These are phyloP conservation scores for Collybiopsis confluens DNA, from an alignment of 768 basidiomycete species.

Conservation along the genomic window DNA sequence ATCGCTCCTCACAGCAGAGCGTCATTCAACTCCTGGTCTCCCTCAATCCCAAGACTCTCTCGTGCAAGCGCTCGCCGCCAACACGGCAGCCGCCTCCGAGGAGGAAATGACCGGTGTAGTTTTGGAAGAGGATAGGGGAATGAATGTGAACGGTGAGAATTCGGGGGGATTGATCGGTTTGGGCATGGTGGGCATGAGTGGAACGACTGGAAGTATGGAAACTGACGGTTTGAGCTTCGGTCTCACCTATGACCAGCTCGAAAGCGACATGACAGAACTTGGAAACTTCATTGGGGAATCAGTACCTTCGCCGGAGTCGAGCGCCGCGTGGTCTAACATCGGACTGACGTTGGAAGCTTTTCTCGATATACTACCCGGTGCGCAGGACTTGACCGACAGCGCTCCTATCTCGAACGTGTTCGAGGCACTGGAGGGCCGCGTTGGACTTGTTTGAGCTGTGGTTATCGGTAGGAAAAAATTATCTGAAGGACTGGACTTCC, in stretches of 20 bases:
- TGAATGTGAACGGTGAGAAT: neutral
- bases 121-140: slow-evolving; percentile 1
- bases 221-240: neutral
- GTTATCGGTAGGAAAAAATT: neutral
- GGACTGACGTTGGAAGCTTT: slow-evolving; percentile 6
- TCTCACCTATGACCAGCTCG: neutral
- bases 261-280: slow-evolving; percentile 2
- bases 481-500: neutral
- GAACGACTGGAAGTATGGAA: neutral
- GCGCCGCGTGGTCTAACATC: slow-evolving; percentile 4
- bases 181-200: neutral
- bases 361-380: slow-evolving; percentile 5
- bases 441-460: neutral
- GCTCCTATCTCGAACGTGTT: neutral
- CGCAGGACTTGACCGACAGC: slow-evolving; percentile 1
- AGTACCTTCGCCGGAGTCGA: neutral
- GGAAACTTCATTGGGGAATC: slow-evolving; percentile 4
- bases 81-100: slow-evolving; percentile 13
- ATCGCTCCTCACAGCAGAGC: slow-evolving; percentile 19
- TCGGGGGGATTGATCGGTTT: slow-evolving; percentile 6
- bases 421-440: slow-evolving; percentile 1
- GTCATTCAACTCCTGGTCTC: slow-evolving; percentile 24
- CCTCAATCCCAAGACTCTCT: slow-evolving; percentile 13
- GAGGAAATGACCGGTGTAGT: slow-evolving; percentile 12
- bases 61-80: slow-evolving; percentile 17